Percentiles rank a stretch among this genome's conserved stretches.
Conservation (phyloP, 257 asterid genomes). For the Salvia miltiorrhiza region DNA sequence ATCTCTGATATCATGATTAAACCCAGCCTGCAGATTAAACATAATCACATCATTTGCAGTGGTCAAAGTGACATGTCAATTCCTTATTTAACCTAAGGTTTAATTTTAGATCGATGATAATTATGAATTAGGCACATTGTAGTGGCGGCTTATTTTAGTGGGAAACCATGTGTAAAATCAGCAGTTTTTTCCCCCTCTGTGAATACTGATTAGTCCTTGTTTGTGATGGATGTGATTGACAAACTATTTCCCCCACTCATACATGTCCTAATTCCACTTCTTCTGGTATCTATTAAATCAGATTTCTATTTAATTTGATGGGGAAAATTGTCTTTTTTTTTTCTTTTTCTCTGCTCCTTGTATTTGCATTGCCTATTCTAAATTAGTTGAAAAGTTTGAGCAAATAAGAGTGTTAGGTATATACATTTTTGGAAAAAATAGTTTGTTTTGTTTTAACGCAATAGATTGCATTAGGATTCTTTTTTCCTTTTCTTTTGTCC, state of each 20-base stretch:
- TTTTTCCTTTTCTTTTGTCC: not conserved
- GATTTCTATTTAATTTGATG: not conserved
- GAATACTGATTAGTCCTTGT: not conserved
- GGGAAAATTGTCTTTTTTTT: not conserved
- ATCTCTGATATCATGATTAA: not conserved
- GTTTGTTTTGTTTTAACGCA: not conserved
- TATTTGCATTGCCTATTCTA: not conserved
- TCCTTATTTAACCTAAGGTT: not conserved
- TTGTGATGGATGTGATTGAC: constrained; percentile 25
- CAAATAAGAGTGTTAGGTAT: not conserved
- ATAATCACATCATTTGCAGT: constrained; percentile 8
- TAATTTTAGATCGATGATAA: constrained; percentile 9
- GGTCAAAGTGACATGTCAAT: constrained; percentile 27
- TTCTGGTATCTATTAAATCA: constrained; percentile 25
- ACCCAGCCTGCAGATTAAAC: constrained; percentile 13
- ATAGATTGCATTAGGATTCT: not conserved
- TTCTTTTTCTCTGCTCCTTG: no score
- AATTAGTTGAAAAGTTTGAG: not conserved
- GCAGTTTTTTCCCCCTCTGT: not conserved
- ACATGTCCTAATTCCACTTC: not conserved
- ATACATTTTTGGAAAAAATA: not conserved
- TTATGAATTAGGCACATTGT: constrained; percentile 9
- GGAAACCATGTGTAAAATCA: constrained; percentile 10
- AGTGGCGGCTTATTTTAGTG: constrained; percentile 9
- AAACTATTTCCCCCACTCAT: constrained; percentile 21